phyloP scores from a whole-genome alignment of 495 filamentous ascomycete genomes.

The Penicillium angulare region DNA sequence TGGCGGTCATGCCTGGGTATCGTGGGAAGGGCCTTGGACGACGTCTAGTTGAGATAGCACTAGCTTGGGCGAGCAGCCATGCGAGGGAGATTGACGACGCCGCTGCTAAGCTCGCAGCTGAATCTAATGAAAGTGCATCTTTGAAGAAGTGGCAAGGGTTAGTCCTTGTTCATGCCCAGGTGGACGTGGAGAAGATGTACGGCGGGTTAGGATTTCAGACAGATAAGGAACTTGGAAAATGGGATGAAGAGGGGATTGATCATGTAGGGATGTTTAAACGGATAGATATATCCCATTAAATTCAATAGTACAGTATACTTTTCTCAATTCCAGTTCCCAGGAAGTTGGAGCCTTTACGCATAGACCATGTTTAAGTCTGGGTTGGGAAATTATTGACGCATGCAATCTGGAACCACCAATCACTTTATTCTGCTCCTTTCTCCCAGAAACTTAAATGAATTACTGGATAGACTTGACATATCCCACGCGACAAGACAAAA shows the following conservation, averaged over 20 bases:
- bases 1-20: slow-evolving; percentile 64
- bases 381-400: too few relatives aligned
- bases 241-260: slow-evolving; percentile 80
- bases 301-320: too few relatives aligned
- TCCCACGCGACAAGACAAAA: too few relatives aligned
- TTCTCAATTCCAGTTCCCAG: too few relatives aligned
- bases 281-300: too few relatives aligned
- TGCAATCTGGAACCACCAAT: too few relatives aligned
- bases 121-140: slow-evolving; percentile 33
- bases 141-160: slow-evolving; percentile 61
- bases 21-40: slow-evolving; percentile 61
- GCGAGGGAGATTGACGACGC: slow-evolving; percentile 42
- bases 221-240: slow-evolving; percentile 70
- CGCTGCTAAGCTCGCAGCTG: slow-evolving; percentile 27
- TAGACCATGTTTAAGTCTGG: too few relatives aligned
- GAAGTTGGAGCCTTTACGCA: too few relatives aligned
- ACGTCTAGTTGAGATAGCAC: slow-evolving; percentile 59
- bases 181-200: slow-evolving; percentile 59
- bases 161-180: slow-evolving; percentile 73
- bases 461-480: too few relatives aligned
- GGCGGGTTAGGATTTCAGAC: slow-evolving; percentile 62
- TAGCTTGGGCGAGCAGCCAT: slow-evolving; percentile 61
- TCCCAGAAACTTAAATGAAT: too few relatives aligned
- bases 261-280: slow-evolving; percentile 77
- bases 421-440: too few relatives aligned